Conservation (phyloP, 2,329 filamentous ascomycete species). For the Xylariaceae sp. region DNA sequence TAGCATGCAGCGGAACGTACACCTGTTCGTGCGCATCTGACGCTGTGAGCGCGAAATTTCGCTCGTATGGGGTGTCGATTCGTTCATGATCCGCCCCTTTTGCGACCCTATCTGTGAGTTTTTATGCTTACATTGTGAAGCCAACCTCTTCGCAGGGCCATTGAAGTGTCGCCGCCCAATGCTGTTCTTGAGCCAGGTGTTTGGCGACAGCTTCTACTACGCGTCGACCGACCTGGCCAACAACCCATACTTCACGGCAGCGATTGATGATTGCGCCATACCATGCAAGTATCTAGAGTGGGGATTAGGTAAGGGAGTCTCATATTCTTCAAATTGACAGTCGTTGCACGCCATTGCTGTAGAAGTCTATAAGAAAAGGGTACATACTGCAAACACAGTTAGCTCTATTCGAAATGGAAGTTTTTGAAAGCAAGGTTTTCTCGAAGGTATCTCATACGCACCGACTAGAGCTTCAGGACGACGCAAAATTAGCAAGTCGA, state of each 20-base stretch:
- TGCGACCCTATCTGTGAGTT: too few species aligned
- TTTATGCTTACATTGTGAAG: background rate
- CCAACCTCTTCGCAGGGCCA: slow-evolving; percentile 12
- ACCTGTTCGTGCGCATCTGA: too few species aligned
- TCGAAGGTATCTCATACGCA: too few species aligned
- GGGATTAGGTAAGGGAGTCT: too few species aligned
- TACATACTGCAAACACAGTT: too few species aligned
- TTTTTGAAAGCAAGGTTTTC: too few species aligned
- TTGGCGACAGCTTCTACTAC: slow-evolving; percentile 6
- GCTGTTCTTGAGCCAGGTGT: background rate
- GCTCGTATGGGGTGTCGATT: background rate
- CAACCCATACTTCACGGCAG: slow-evolving; percentile 12
- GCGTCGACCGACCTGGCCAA: slow-evolving; percentile 7
- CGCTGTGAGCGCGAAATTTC: too few species aligned
- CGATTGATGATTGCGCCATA: slow-evolving; percentile 7
- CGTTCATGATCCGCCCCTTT: background rate
- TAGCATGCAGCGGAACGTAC: too few species aligned
- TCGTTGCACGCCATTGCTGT: too few species aligned
- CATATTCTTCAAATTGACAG: too few species aligned
- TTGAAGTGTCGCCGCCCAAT: slow-evolving; percentile 7
- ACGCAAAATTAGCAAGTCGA: slow-evolving; percentile 14
- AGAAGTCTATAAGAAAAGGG: too few species aligned
- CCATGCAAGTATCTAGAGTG: slow-evolving; percentile 5
- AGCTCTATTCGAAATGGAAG: too few species aligned
- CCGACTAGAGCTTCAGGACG: slow-evolving; percentile 6